phyloP scores from a whole-genome alignment of 352 stramenopile genomes.

The Phytophthora pluvialis region DNA sequence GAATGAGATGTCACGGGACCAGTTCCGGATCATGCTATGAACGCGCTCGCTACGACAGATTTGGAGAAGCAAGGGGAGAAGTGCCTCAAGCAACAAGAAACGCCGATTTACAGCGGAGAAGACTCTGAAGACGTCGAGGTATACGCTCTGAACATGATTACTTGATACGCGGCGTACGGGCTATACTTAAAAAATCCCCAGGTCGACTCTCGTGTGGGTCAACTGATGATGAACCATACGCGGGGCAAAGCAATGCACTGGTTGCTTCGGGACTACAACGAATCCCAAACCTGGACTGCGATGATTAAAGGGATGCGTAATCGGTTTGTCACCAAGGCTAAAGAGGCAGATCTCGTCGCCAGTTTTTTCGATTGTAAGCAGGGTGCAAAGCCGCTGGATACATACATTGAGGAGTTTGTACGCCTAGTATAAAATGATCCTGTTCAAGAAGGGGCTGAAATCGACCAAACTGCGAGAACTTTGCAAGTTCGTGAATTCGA shows the following conservation, averaged over 20 bases:
- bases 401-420: slow-evolving; percentile 13
- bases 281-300: background rate
- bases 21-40: background rate
- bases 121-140: slow-evolving; percentile 13
- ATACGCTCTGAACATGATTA: slow-evolving; percentile 12
- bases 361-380: slow-evolving; percentile 20
- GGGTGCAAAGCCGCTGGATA: slow-evolving; percentile 1
- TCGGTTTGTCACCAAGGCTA: slow-evolving; percentile 10
- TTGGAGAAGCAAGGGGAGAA: slow-evolving; percentile 3
- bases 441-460: slow-evolving; percentile 18
- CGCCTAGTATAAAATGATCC: slow-evolving; percentile 22
- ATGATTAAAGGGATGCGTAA: slow-evolving; percentile 8
- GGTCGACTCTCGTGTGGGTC: slow-evolving; percentile 1
- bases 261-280: slow-evolving; percentile 16
- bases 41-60: background rate
- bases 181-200: slow-evolving; percentile 7
- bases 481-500: slow-evolving; percentile 11
- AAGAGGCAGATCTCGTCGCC: slow-evolving; percentile 5
- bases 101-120: slow-evolving; percentile 2
- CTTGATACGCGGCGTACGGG: slow-evolving; percentile 11
- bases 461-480: slow-evolving; percentile 13
- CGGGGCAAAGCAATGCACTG: slow-evolving; percentile 8
- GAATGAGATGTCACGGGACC: slow-evolving; percentile 13
- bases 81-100: slow-evolving; percentile 14
- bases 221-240: slow-evolving; percentile 12